Percentiles rank a stretch among this genome's conserved stretches.
Conservation (phyloP, 768 basidiomycete genomes). For the Trametes meyenii region DNA sequence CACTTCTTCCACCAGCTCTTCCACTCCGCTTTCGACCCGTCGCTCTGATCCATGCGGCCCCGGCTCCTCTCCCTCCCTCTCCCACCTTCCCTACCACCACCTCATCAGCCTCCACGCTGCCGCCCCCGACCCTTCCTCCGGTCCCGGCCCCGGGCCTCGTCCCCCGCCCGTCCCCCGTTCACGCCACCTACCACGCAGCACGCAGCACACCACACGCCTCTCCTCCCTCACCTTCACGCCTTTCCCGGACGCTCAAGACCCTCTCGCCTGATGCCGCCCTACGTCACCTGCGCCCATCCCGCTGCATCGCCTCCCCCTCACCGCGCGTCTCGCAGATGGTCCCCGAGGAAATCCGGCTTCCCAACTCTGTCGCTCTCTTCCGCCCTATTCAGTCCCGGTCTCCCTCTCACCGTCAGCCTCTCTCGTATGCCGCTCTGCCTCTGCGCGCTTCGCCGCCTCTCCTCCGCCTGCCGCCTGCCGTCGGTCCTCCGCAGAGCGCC, state of each 20-base stretch:
- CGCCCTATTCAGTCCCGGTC: constrained; percentile 8
- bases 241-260: not conserved
- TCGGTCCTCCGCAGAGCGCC: constrained; percentile 16
- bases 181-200: not conserved
- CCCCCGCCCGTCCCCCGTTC: constrained; percentile 1
- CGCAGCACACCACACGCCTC: too few relatives aligned
- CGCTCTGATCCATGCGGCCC: constrained; percentile 25
- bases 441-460: not conserved
- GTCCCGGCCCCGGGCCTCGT: constrained; percentile 12
- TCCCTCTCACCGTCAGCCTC: too few relatives aligned
- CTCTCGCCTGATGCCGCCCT: not conserved
- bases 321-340: not conserved
- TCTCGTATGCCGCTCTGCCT: not conserved
- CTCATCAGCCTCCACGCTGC: not conserved
- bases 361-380: constrained; percentile 4
- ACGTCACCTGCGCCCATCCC: constrained; percentile 8
- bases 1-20: not conserved
- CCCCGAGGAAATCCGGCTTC: constrained; percentile 13
- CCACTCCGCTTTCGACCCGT: not conserved
- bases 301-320: constrained; percentile 3
- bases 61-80: constrained; percentile 12
- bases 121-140: constrained; percentile 11
- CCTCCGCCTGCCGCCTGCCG: not conserved
- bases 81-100: not conserved
- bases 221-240: not conserved